Base-by-base conservation (phyloP, 257 asterid genomes). In the Ophiorrhiza pumila region DNA sequence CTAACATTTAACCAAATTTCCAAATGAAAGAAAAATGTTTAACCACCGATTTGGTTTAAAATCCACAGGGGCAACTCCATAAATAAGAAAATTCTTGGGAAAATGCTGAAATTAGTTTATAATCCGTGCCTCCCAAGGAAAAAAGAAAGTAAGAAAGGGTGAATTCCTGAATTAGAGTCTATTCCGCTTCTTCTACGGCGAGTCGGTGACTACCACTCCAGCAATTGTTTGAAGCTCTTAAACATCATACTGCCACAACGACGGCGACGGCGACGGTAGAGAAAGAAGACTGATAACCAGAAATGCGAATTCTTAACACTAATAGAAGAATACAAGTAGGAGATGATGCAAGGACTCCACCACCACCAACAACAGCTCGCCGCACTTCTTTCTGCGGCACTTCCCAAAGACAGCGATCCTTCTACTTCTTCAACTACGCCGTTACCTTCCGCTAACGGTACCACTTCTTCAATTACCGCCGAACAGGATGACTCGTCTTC, bases 311-410 rank as follows among this genome's bases (percentile, higher is more conserved):
- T 22, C 37, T 32, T 59, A 10, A 62, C 49, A 53, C 75, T 31
- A 20, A 4, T 15, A 18, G n/a, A 37, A 35, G 2, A n/a, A 55
- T 37, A 50, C 35, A 11, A 20, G 58, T 15, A 31, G 58, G 86
- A 68, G 62, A 87, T 59, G 85, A 94, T 91, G 97, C 99, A 90
- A 82, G 96, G 97, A 74, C 96, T 93, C 84, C 98, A 91, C 85
- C 96, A 90, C 82, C 99, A 91, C 35, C 99, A 90, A 71, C 97
- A 90, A 81, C 98, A 94, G 78, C 88, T 94, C 66, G 97, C 90
- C 76, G 95, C 98, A 74, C 97, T 94, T 76, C 92, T 94, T 58
- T 78, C 99, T 64, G 96, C 96, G 74, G 97, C 99, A 71, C 92
- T 90, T 58, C 95, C 97, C 31, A 88, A 87, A 73, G 69, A 74